These are phyloP conservation scores for Cicer chorassanicum DNA, from an alignment of 306 rosid species.

Conservation along the genomic window DNA sequence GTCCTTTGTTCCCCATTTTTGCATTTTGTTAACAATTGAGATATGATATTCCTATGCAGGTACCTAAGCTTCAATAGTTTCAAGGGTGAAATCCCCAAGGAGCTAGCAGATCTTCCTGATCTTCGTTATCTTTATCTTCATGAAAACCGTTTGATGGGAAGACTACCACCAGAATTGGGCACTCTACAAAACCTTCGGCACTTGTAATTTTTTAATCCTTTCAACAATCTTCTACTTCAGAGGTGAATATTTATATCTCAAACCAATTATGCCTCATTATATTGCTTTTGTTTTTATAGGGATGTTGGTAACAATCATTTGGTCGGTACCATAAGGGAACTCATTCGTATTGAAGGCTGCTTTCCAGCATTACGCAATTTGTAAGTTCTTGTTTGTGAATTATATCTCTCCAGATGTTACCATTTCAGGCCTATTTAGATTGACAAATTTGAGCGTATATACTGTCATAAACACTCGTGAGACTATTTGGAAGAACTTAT, in stretches of 20 bases:
- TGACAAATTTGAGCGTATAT: background rate
- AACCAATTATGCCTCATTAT: constrained; percentile 32
- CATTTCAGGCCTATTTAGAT: background rate
- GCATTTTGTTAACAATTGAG: constrained; percentile 14
- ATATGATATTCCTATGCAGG: constrained; percentile 49
- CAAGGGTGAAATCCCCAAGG: constrained; percentile 96
- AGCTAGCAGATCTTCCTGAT: constrained; percentile 87
- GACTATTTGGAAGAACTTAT: too few relatives aligned
- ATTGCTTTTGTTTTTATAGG: constrained; percentile 57
- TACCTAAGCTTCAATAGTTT: constrained; percentile 95
- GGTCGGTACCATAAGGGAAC: constrained; percentile 98
- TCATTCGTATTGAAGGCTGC: constrained; percentile 94
- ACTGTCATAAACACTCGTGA: too few relatives aligned
- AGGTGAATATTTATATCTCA: constrained; percentile 25
- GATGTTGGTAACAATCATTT: constrained; percentile 97
- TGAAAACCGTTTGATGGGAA: constrained; percentile 84
- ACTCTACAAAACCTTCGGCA: constrained; percentile 91
- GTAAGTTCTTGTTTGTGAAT: constrained; percentile 57
- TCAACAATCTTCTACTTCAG: background rate
- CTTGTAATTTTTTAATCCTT: constrained; percentile 59
- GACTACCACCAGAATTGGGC: constrained; percentile 92
- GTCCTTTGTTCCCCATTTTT: constrained; percentile 6
- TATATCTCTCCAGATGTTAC: constrained; percentile 7
- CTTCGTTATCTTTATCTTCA: constrained; percentile 96
- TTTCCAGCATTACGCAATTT: constrained; percentile 92